phyloP scores from a whole-genome alignment of 768 basidiomycete genomes.

The Lentinula sp. region DNA sequence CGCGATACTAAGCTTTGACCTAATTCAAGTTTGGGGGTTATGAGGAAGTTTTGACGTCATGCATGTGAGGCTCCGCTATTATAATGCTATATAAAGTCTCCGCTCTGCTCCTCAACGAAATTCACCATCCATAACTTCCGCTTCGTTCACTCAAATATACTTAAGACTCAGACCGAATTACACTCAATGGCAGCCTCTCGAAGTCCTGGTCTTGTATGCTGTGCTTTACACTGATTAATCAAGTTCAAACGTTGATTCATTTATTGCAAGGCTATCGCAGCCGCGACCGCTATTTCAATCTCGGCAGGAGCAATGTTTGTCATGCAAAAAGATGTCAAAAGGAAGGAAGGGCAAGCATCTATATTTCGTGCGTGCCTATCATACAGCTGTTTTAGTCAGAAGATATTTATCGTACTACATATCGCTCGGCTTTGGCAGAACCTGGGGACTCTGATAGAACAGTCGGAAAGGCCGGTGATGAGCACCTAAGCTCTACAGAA shows the following conservation, averaged over 20 bases:
- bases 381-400: not conserved
- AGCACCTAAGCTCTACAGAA: constrained; percentile 1
- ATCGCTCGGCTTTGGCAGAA: not conserved
- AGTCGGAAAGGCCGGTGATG: not conserved
- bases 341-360: constrained; percentile 1
- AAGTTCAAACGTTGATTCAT: not conserved
- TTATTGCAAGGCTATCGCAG: not conserved
- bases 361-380: not conserved
- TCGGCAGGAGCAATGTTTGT: constrained; percentile 2
- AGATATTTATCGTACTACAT: not conserved
- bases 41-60: not conserved
- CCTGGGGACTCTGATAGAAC: not conserved
- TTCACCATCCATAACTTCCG: not conserved
- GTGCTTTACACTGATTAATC: not conserved
- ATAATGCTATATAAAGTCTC: not conserved
- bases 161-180: not conserved
- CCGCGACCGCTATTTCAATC: not conserved
- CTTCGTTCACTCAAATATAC: not conserved
- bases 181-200: not conserved
- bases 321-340: constrained; percentile 4
- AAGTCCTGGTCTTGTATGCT: constrained; percentile 1
- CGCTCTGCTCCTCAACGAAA: not conserved
- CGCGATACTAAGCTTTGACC: not conserved
- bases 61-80: not conserved
- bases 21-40: not conserved